A percentile compares a stretch with the other conserved stretches of the same genome.
These are phyloP conservation scores for Halophytophthora batemanensis DNA, from an alignment of 352 stramenopile genomes.

Conservation along the genomic window DNA sequence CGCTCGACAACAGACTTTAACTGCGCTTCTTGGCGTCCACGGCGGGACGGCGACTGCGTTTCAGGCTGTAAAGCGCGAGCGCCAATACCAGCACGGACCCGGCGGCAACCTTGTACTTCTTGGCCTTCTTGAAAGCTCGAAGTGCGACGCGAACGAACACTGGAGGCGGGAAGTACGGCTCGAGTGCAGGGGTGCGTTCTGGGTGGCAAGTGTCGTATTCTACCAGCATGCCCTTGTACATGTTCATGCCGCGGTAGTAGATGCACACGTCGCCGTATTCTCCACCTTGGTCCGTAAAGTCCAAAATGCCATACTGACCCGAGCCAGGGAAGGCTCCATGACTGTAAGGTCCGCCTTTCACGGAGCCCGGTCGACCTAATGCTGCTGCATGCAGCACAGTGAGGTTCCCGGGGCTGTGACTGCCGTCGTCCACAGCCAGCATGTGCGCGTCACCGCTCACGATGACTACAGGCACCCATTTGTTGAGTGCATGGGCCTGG, in stretches of 20 bases:
- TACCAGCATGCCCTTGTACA: slow-evolving; percentile 50
- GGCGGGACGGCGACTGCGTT: slow-evolving; percentile 15
- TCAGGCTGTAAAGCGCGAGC: slow-evolving; percentile 17
- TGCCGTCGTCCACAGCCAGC: slow-evolving; percentile 83
- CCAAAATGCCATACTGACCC: slow-evolving; percentile 79
- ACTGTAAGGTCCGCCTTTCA: slow-evolving; percentile 88
- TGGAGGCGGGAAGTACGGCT: slow-evolving; percentile 59
- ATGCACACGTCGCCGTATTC: slow-evolving; percentile 61
- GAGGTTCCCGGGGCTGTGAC: slow-evolving; percentile 69
- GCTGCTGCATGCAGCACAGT: slow-evolving; percentile 79
- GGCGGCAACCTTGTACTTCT: slow-evolving; percentile 16
- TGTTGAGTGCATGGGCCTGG: slow-evolving; percentile 56
- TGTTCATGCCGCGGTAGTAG: slow-evolving; percentile 65
- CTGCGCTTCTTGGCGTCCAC: slow-evolving; percentile 27
- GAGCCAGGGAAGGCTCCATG: slow-evolving; percentile 77
- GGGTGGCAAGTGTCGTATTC: slow-evolving; percentile 78
- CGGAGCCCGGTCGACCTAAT: slow-evolving; percentile 69
- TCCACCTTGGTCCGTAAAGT: slow-evolving; percentile 69
- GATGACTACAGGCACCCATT: slow-evolving; percentile 75
- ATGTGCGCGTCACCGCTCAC: slow-evolving; percentile 88
- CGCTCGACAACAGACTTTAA: slow-evolving; percentile 6
- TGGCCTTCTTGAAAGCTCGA: slow-evolving; percentile 60
- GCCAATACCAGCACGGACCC: slow-evolving; percentile 12
- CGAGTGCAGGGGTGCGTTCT: slow-evolving; percentile 49
- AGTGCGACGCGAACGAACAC: slow-evolving; percentile 53